Evolutionary conservation across 129 eudicot genomes (phyloP), one percentile per base, ranked within the genome.

Genomic region (Artemisia argyi): DNA sequence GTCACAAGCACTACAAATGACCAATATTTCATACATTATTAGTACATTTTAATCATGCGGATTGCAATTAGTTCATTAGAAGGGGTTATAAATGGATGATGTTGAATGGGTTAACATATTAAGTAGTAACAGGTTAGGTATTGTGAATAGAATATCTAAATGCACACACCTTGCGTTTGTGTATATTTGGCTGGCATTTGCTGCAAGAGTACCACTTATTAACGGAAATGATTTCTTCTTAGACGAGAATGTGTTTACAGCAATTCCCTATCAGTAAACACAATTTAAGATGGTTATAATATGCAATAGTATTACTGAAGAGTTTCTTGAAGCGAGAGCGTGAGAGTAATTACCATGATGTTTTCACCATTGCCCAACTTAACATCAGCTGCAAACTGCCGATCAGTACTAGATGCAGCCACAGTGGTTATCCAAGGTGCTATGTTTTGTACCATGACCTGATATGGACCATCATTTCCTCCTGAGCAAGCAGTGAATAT

Each of bases 361-460:
- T 24, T 76, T 22, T 66, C 66, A 50, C 92, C 95, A 35, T 87
- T 80, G 15, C 96, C 98, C 79, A 93, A 71, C 66, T 60, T 77
- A 61, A 87, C 87, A 66, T 55, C 75, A 1, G 95, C 75, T 66
- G 64, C 78, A 58, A 93, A 84, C 69, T 77, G 82, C 53, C 98
- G 75, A 69, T 93, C 98, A 2, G 74, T 53, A 44, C 89, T 89
- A 49, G 81, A 86, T 9, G 98, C 98, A 42, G 82, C 96, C 7
- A 87, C 96, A 0, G 98, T 93, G 53, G 86, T 32, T 2, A 93
- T 61, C 98, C 98, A 93, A 0, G 96, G 98, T 8, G 96, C 90
- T 12, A 80, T 85, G 75, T 93, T 93, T 61, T 70, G 53, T 3
- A 93, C 72, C 1, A 88, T 77, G 4, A 28, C 35, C 18, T 49